A percentile compares a stretch with the other conserved stretches of the same genome.
These are phyloP conservation scores for Saturnispora galanensis DNA, from an alignment of 805 yeast species.

Conservation along the genomic window DNA sequence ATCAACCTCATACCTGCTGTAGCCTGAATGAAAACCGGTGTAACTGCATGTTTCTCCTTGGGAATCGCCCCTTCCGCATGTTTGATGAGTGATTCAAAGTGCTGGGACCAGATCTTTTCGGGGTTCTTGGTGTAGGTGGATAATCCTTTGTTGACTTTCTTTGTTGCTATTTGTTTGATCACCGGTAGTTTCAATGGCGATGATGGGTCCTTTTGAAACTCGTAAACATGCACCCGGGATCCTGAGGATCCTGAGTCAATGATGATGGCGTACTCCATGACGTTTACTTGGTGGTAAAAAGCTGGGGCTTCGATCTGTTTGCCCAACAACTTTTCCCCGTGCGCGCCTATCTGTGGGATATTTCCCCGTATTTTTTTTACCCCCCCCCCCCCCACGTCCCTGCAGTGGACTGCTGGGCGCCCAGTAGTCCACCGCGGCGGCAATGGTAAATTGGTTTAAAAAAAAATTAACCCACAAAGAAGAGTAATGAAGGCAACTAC, in stretches of 20 bases:
- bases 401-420: too few relatives aligned
- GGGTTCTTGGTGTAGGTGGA: slow-evolving; percentile 53
- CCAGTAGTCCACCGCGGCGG: too few relatives aligned
- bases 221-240: slow-evolving; percentile 74
- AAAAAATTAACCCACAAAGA: too few relatives aligned
- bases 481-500: too few relatives aligned
- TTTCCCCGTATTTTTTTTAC: too few relatives aligned
- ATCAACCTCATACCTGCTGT: slow-evolving; percentile 95
- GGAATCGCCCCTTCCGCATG: slow-evolving; percentile 72
- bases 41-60: slow-evolving; percentile 40
- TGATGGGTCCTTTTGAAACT: slow-evolving; percentile 44
- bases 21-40: slow-evolving; percentile 87
- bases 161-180: slow-evolving; percentile 48
- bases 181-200: slow-evolving; percentile 14
- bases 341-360: too few relatives aligned
- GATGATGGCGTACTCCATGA: slow-evolving; percentile 63
- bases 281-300: too few relatives aligned
- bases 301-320: too few relatives aligned
- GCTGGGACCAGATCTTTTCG: slow-evolving; percentile 56
- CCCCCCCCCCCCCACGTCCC: too few relatives aligned
- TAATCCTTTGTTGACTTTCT: slow-evolving; percentile 75
- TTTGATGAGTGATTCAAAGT: slow-evolving; percentile 52
- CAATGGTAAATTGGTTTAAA: too few relatives aligned
- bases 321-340: too few relatives aligned
- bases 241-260: slow-evolving; percentile 96